Percentiles rank a stretch among this genome's conserved stretches.
Evolutionary conservation across 495 filamentous ascomycete genomes (phyloP).

Genomic region (Lichina pygmaea): DNA sequence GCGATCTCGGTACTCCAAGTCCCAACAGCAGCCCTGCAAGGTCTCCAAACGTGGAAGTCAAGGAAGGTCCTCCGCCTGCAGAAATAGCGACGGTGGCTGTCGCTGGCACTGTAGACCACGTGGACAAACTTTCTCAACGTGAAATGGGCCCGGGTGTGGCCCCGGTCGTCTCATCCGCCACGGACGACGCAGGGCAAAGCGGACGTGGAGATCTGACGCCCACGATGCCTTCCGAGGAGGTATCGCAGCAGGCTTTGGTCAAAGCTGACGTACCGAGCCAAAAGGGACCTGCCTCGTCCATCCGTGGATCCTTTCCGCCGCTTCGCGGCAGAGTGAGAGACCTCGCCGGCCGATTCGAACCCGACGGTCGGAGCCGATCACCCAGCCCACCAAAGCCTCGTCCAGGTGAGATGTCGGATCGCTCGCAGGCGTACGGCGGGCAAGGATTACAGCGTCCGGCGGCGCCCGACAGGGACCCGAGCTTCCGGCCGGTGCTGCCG

Average conservation of each 20-base stretch:
- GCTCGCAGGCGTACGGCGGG: not conserved
- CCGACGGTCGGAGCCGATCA: not conserved
- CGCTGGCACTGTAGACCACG: not conserved
- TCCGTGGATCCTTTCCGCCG: constrained; percentile 12
- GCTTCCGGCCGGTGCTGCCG: constrained; percentile 29
- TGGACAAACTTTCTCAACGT: not conserved
- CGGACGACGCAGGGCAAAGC: too few relatives aligned
- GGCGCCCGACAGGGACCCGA: constrained; percentile 1
- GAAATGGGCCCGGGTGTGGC: not conserved
- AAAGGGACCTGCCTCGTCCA: not conserved
- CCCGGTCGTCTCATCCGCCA: too few relatives aligned
- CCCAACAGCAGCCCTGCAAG: constrained; percentile 34
- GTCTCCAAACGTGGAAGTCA: constrained; percentile 22
- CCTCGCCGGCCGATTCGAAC: constrained; percentile 20
- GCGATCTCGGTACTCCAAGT: constrained; percentile 32
- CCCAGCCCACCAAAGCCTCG: too few relatives aligned
- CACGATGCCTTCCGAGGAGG: too few relatives aligned
- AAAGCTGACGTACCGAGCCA: too few relatives aligned
- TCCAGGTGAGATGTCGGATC: not conserved
- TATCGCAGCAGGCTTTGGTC: too few relatives aligned
- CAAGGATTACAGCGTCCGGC: not conserved
- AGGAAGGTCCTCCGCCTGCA: constrained; percentile 12
- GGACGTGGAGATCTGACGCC: too few relatives aligned
- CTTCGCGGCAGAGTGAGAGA: constrained; percentile 18
- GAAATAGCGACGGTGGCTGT: constrained; percentile 7